A percentile compares a stretch with the other conserved stretches of the same genome.
phyloP scores from a whole-genome alignment of 2,329 filamentous ascomycete species.

The Aspergillus pseudoglaucus region DNA sequence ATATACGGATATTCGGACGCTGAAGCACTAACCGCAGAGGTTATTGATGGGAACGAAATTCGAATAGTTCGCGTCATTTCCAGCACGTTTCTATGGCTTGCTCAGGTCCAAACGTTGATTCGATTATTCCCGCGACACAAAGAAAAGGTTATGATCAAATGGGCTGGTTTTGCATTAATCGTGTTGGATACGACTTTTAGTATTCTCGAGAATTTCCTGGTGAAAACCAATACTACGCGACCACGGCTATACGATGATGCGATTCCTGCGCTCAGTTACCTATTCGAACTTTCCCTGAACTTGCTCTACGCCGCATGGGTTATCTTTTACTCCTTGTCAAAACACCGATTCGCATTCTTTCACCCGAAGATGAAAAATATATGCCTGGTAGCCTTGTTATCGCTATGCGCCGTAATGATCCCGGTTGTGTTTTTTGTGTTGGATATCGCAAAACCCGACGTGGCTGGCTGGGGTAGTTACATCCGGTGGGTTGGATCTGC shows the following conservation, averaged over 20 bases:
- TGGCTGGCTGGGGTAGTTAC: conserved; percentile 91
- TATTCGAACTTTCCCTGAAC: conserved; percentile 81
- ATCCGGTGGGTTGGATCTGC: conserved; percentile 94
- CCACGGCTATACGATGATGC: conserved; percentile 79
- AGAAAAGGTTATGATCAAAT: conserved; percentile 98
- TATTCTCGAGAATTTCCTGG: conserved; percentile 78
- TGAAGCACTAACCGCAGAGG: conserved; percentile 63
- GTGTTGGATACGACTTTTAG: conserved; percentile 85
- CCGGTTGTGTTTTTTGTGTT: conserved; percentile 90
- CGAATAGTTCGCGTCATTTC: conserved; percentile 89
- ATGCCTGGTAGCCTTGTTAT: conserved; percentile 69
- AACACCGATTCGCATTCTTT: conserved; percentile 84
- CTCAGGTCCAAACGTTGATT: conserved; percentile 93
- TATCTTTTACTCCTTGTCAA: conserved; percentile 86
- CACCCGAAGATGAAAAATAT: conserved; percentile 89
- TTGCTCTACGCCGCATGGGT: conserved; percentile 90
- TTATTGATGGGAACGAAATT: conserved; percentile 78
- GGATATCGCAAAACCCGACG: conserved; percentile 76
- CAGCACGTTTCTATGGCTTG: conserved; percentile 93
- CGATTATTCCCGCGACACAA: conserved; percentile 91
- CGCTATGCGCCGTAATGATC: conserved; percentile 73
- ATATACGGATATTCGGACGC: conserved; percentile 73
- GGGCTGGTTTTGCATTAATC: conserved; percentile 92
- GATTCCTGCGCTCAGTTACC: conserved; percentile 81
- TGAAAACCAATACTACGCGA: conserved; percentile 42